Percentiles rank a stretch among this genome's conserved stretches.
phyloP scores from a whole-genome alignment of 805 yeast species.

The Lipomyces yamanashiensis region DNA sequence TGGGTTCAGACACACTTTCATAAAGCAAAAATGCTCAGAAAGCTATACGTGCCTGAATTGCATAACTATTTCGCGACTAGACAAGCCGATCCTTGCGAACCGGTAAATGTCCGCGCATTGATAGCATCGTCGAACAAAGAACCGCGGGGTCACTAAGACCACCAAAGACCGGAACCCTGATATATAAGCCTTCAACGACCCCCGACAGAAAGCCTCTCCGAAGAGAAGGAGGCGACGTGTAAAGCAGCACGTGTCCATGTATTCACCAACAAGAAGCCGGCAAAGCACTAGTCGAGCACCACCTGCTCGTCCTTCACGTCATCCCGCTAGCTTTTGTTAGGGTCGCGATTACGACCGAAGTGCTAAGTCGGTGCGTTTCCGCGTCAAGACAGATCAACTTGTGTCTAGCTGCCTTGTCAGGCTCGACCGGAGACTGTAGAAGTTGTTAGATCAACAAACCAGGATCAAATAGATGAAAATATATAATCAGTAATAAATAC shows the following conservation, averaged over 20 bases:
- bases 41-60: slow-evolving; percentile 39
- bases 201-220: slow-evolving; percentile 7
- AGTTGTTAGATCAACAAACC: background rate
- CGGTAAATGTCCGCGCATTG: background rate
- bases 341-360: slow-evolving; percentile 31
- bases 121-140: slow-evolving; percentile 24
- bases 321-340: slow-evolving; percentile 5
- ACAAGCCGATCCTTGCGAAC: background rate
- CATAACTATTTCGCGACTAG: slow-evolving; percentile 41
- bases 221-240: slow-evolving; percentile 3
- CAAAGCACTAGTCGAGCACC: slow-evolving; percentile 9
- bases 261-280: background rate
- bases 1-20: slow-evolving; percentile 39
- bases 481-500: slow-evolving; percentile 4
- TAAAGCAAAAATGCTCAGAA: too few species aligned
- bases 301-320: slow-evolving; percentile 14
- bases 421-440: slow-evolving; percentile 44
- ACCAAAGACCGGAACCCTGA: slow-evolving; percentile 9
- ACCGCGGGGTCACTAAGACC: slow-evolving; percentile 10
- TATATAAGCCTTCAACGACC: slow-evolving; percentile 14
- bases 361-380: slow-evolving; percentile 40
- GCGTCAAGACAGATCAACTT: slow-evolving; percentile 21
- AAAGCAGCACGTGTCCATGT: slow-evolving; percentile 11
- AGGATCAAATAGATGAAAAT: background rate
- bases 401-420: background rate